These are phyloP conservation scores for Coemansia sp. DNA, from an alignment of 192 early-diverging fungal species.

Conservation along the genomic window DNA sequence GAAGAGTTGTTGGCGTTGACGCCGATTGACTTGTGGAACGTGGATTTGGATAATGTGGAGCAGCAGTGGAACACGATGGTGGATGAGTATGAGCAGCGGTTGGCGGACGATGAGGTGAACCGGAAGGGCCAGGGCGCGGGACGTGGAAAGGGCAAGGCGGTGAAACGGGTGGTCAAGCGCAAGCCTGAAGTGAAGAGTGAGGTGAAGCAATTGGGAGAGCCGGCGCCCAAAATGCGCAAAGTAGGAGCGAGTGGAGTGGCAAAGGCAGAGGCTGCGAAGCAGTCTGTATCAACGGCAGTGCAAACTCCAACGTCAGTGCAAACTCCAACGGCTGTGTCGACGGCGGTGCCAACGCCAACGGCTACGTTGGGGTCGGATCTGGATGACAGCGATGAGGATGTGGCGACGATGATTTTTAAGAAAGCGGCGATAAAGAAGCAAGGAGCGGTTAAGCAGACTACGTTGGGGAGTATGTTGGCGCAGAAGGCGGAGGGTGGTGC, in stretches of 20 bases:
- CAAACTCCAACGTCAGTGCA: constrained; percentile 5
- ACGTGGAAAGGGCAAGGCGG: constrained; percentile 29
- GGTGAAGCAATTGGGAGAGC: constrained; percentile 14
- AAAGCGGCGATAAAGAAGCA: constrained; percentile 28
- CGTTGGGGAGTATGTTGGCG: constrained; percentile 34
- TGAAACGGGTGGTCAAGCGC: constrained; percentile 36
- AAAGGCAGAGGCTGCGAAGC: neutral
- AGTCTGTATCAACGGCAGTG: neutral
- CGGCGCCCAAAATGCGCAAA: constrained; percentile 11
- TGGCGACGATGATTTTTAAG: constrained; percentile 33
- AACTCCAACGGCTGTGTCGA: neutral
- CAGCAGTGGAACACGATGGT: constrained; percentile 74
- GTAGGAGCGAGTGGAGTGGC: neutral
- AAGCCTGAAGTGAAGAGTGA: constrained; percentile 41
- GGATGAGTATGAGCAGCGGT: constrained; percentile 35
- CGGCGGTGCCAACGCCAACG: constrained; percentile 7
- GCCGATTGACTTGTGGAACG: constrained; percentile 77
- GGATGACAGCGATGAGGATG: constrained; percentile 55
- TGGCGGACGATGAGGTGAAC: constrained; percentile 44
- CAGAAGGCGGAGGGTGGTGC: neutral
- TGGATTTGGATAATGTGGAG: constrained; percentile 83
- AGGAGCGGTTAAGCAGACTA: constrained; percentile 16
- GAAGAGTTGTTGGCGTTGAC: constrained; percentile 62
- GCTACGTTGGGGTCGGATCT: constrained; percentile 48
- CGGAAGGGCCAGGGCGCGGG: constrained; percentile 38